Conservation (phyloP, 169 alveolate genomes). For the Plasmodium vivax region DNA sequence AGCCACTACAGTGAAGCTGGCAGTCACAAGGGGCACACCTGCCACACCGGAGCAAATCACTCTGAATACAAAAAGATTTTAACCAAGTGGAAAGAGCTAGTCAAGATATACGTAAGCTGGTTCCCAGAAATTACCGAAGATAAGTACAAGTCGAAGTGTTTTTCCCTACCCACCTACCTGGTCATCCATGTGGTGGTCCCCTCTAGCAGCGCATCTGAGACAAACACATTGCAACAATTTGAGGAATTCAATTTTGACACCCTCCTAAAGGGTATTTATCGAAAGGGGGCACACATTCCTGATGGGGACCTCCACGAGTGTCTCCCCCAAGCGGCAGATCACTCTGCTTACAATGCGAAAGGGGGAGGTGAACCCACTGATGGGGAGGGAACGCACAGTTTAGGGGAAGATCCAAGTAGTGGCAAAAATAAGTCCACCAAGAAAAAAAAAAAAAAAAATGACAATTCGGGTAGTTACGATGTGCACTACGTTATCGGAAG, state of each 20-base stretch:
- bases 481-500: conserved; percentile 1
- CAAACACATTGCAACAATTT: conserved; percentile 1
- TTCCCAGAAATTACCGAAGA: conserved; percentile 70
- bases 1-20: not conserved
- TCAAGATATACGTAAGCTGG: conserved; percentile 71
- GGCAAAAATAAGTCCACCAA: not conserved
- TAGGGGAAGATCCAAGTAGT: not conserved
- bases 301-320: not conserved
- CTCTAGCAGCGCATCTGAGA: not conserved
- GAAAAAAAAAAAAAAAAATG: conserved; percentile 24
- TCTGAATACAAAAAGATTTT: not conserved
- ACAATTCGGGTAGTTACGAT: not conserved
- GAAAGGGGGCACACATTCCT: not conserved
- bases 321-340: not conserved
- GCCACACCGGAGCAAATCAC: not conserved
- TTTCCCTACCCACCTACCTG: conserved; percentile 43
- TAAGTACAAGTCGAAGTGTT: conserved; percentile 70
- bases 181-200: conserved; percentile 65
- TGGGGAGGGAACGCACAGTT: not conserved
- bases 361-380: not conserved
- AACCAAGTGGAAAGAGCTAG: conserved; percentile 11
- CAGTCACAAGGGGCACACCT: not conserved
- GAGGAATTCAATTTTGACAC: conserved; percentile 25
- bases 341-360: not conserved
- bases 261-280: not conserved